Percentiles rank a stretch among this genome's conserved stretches.
phyloP scores from a whole-genome alignment of 805 yeast genomes.

The Kodamaea kakaduensis region DNA sequence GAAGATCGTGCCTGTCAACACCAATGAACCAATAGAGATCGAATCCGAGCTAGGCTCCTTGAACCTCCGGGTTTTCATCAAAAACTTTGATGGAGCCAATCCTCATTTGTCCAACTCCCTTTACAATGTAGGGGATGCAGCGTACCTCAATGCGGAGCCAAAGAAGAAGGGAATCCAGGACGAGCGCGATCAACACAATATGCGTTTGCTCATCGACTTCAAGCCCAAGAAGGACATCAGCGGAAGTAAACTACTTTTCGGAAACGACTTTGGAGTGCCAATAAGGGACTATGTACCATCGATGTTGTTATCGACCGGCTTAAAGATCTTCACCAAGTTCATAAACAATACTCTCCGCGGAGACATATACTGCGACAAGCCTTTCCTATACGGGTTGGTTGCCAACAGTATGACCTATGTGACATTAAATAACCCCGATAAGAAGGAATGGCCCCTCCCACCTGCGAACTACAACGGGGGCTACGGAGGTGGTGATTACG shows the following conservation, averaged over 20 bases:
- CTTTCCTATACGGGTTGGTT: slow-evolving; percentile 60
- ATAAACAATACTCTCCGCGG: slow-evolving; percentile 65
- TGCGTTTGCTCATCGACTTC: slow-evolving; percentile 34
- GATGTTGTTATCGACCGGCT: slow-evolving; percentile 43
- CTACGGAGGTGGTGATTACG: slow-evolving; percentile 11
- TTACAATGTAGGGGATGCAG: slow-evolving; percentile 27
- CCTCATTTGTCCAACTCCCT: slow-evolving; percentile 33
- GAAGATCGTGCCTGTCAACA: slow-evolving; percentile 42
- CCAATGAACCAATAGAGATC: slow-evolving; percentile 33
- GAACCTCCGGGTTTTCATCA: slow-evolving; percentile 39
- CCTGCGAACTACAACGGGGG: slow-evolving; percentile 11
- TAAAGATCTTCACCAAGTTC: slow-evolving; percentile 51
- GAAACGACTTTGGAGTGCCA: slow-evolving; percentile 64
- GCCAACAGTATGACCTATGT: slow-evolving; percentile 54
- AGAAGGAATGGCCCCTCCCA: slow-evolving; percentile 10
- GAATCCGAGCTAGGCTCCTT: slow-evolving; percentile 37
- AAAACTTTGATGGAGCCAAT: slow-evolving; percentile 44
- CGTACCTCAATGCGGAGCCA: slow-evolving; percentile 21
- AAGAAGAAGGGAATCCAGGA: slow-evolving; percentile 5
- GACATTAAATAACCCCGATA: slow-evolving; percentile 20
- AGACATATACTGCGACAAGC: slow-evolving; percentile 56
- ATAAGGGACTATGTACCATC: slow-evolving; percentile 57
- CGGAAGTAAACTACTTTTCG: slow-evolving; percentile 58
- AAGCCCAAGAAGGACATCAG: slow-evolving; percentile 40
- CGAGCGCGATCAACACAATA: slow-evolving; percentile 22